A percentile compares a stretch with the other conserved stretches of the same genome.
These are phyloP conservation scores for Ceriops tagal DNA, from an alignment of 345 rosid genomes.

Conservation along the genomic window DNA sequence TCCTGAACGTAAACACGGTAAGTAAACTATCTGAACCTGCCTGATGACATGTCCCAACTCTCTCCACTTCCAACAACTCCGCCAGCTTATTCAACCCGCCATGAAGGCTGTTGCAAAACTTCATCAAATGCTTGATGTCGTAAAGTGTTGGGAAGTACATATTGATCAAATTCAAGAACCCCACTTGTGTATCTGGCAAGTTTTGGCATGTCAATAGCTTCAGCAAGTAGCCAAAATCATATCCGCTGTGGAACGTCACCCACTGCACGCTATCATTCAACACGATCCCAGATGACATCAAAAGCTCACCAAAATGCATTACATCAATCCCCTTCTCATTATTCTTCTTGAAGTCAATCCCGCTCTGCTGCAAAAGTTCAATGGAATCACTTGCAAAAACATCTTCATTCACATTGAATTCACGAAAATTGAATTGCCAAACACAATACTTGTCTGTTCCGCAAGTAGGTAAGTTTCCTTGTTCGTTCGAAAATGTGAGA, in stretches of 20 bases:
- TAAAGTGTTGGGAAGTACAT: conserved; percentile 59
- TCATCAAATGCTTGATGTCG: conserved; percentile 72
- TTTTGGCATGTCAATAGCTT: conserved; percentile 60
- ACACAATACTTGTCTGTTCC: conserved; percentile 56
- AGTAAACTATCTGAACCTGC: conserved; percentile 86
- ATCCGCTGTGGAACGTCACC: conserved; percentile 77
- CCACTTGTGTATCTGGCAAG: conserved; percentile 48
- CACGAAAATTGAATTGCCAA: conserved; percentile 80
- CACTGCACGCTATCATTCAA: conserved; percentile 60
- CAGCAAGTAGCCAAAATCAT: conserved; percentile 77
- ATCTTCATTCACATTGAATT: conserved; percentile 51
- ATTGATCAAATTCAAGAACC: conserved; percentile 50
- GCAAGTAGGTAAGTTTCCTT: conserved; percentile 62
- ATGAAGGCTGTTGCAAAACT: conserved; percentile 64
- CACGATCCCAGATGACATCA: conserved; percentile 78
- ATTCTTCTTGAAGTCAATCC: conserved; percentile 65
- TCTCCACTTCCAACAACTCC: conserved; percentile 56
- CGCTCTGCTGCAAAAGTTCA: conserved; percentile 54
- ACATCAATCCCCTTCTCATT: conserved; percentile 53
- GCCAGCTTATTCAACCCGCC: conserved; percentile 83
- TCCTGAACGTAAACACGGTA: conserved; percentile 70
- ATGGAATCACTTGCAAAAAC: conserved; percentile 56
- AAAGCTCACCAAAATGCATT: conserved; percentile 45
- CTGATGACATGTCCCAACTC: conserved; percentile 71
- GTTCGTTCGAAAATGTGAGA: conserved; percentile 58